These are phyloP conservation scores for Rosa rugosa DNA, from an alignment of 306 rosid species.

Conservation along the genomic window DNA sequence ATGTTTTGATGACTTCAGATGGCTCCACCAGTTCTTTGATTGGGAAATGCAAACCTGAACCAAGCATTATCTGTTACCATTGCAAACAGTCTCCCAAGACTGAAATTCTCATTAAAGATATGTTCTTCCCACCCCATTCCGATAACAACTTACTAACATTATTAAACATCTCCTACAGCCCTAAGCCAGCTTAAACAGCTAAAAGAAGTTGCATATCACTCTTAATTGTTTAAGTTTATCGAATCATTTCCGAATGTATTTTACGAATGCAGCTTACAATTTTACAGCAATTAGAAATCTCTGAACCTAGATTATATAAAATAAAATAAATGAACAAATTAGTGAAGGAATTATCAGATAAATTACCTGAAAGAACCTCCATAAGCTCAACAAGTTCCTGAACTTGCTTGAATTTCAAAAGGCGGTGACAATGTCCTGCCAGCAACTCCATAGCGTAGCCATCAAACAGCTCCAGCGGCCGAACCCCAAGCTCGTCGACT, in stretches of 20 bases:
- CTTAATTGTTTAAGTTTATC: neutral
- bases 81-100: conserved; percentile 2
- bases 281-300: neutral
- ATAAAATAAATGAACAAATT: neutral
- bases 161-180: neutral
- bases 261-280: neutral
- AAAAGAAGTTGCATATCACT: neutral
- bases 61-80: conserved; percentile 37
- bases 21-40: conserved; percentile 65
- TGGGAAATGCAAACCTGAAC: conserved; percentile 70
- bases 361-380: conserved; percentile 80
- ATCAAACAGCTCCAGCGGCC: conserved; percentile 46
- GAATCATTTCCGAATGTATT: neutral
- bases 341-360: neutral
- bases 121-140: neutral
- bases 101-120: neutral
- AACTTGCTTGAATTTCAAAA: conserved; percentile 45
- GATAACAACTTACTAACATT: neutral
- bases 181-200: neutral
- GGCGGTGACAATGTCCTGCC: conserved; percentile 42
- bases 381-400: conserved; percentile 66
- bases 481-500: conserved; percentile 40
- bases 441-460: conserved; percentile 44
- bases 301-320: neutral
- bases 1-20: conserved; percentile 59